Evolutionary conservation across 257 asterid genomes (phyloP), one percentile per base, ranked within the genome.

Genomic region (Solanum chmielewskii): DNA sequence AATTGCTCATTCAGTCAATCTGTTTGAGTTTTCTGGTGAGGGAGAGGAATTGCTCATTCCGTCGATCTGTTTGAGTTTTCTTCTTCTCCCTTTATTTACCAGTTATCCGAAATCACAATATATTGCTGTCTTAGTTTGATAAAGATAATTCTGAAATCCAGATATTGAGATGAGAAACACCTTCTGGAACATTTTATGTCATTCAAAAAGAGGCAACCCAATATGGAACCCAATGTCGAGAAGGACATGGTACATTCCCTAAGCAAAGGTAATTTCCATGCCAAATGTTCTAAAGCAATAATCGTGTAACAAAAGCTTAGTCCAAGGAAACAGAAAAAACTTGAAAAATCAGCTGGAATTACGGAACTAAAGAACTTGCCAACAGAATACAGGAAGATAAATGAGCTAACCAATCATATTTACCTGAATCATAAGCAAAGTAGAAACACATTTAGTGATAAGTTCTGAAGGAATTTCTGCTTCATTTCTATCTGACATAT

Each of bases 351-450:
- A 44, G 59, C 64, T 62, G 60, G 86, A 35, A 84, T 83, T 68
- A 59, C 25, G 25, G 60, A 42, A 83, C 69, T 25, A 39, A 41
- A 62, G n/a, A 64, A 62, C 37, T 31, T 56, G 71, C 7, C 29
- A 60, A 86, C 29, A 33, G 23, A 5, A 73, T 10, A 59, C 84
- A 56, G 10, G 47, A 42, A 52, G 49, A 49, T 21, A n/a, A 47
- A 56, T 33, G 13, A 42, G 83, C 35, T 42, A 42, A 76, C 83
- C 59, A 21, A 66, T 86, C 31, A 60, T 20, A 66, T 83, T 82
- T 83, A 91, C 93, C 92, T 94, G 99, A 93, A 97, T 96, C 99
- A 93, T 96, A 68, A 95, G 96, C 91, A 97, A 83, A 76, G 98
- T 92, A 7, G 99, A 96, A 25, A 97, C 94, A 70, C 98, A 97